phyloP scores from a whole-genome alignment of 106 monocot genomes.

The Dendrobium officinale region DNA sequence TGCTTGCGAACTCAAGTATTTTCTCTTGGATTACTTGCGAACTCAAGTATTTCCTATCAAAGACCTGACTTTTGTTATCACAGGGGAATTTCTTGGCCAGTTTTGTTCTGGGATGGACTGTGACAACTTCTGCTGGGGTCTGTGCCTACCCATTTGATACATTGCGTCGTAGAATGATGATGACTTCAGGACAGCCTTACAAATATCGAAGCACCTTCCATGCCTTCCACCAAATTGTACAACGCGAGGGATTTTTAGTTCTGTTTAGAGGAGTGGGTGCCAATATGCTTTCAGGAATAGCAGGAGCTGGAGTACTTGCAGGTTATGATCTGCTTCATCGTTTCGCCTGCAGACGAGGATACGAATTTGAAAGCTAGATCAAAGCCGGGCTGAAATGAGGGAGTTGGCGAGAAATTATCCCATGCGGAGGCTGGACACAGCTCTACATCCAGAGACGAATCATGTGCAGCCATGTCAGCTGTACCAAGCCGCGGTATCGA shows the following conservation, averaged over 20 bases:
- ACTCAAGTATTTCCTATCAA: no score
- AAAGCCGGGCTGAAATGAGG: constrained; percentile 6
- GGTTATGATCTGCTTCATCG: constrained; percentile 76
- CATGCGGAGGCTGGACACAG: no score
- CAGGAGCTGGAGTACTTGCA: constrained; percentile 84
- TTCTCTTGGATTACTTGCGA: no score
- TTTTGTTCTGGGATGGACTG: constrained; percentile 67
- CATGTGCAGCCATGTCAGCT: no score
- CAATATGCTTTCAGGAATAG: constrained; percentile 90
- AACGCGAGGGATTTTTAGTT: constrained; percentile 47
- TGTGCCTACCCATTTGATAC: constrained; percentile 93
- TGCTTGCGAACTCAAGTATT: no score
- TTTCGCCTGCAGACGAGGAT: constrained; percentile 25
- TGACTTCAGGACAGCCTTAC: constrained; percentile 64
- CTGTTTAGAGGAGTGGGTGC: constrained; percentile 76
- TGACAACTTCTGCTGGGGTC: constrained; percentile 70
- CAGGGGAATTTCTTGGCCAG: constrained; percentile 90
- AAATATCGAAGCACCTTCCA: constrained; percentile 60
- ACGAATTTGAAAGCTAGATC: constrained; percentile 24
- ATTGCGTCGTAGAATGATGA: constrained; percentile 90
- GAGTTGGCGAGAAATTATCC: not conserved
- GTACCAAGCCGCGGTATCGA: no score
- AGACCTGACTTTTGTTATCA: not conserved
- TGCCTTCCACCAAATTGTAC: constrained; percentile 54
- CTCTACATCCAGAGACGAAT: no score